Conservation (phyloP, 192 early-diverging fungal species). For the Rhizoclosmatium sp. region DNA sequence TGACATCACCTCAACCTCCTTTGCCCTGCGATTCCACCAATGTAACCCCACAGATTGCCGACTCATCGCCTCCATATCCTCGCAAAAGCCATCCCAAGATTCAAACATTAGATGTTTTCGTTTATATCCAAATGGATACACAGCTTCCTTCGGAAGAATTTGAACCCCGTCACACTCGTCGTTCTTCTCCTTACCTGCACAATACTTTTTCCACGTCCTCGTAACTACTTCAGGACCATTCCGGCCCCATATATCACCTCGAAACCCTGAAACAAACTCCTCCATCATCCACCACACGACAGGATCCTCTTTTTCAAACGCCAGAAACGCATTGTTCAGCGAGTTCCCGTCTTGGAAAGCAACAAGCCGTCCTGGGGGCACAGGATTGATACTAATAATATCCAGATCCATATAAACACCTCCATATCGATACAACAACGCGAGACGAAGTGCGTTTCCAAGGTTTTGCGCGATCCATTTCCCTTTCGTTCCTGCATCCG, state of each 20-base stretch:
- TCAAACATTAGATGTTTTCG: not conserved
- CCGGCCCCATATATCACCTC: slow-evolving; percentile 41
- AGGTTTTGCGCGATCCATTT: slow-evolving; percentile 49
- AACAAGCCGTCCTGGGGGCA: slow-evolving; percentile 28
- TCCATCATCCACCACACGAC: slow-evolving; percentile 50
- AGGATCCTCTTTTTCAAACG: slow-evolving; percentile 39
- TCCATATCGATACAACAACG: slow-evolving; percentile 38
- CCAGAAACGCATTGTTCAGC: slow-evolving; percentile 47
- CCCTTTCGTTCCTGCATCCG: slow-evolving; percentile 11
- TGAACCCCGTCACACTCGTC: not conserved
- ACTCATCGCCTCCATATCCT: not conserved
- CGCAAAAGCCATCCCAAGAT: slow-evolving; percentile 6
- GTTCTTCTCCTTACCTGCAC: not conserved
- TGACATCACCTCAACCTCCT: not conserved
- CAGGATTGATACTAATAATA: slow-evolving; percentile 44
- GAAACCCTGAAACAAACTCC: slow-evolving; percentile 44
- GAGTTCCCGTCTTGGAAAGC: slow-evolving; percentile 26
- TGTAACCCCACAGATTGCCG: slow-evolving; percentile 39
- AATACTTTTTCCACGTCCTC: slow-evolving; percentile 20
- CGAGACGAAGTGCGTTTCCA: slow-evolving; percentile 49
- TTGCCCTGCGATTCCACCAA: slow-evolving; percentile 43
- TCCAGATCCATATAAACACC: slow-evolving; percentile 52
- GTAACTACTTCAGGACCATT: slow-evolving; percentile 28
- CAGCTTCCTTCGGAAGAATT: not conserved
- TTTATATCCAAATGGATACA: slow-evolving; percentile 29